Percentiles rank a stretch among this genome's conserved stretches.
phyloP scores from a whole-genome alignment of 441 rosid genomes.

The Gossypium trilobum region DNA sequence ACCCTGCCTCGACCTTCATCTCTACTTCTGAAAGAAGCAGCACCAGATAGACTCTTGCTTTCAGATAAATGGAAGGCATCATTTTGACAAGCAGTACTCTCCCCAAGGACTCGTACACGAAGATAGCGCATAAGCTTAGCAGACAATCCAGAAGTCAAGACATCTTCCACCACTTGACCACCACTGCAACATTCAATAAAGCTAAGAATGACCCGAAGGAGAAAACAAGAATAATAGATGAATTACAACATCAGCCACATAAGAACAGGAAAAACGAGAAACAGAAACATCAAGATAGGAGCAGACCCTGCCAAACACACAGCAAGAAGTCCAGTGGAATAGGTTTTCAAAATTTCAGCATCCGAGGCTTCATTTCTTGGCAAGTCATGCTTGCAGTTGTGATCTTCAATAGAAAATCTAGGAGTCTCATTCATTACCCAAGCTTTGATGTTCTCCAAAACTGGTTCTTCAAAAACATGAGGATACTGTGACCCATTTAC shows the following conservation, averaged over 20 bases:
- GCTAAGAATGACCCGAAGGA: not conserved
- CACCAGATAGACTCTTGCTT: slow-evolving; percentile 37
- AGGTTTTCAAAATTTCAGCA: slow-evolving; percentile 77
- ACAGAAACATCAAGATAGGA: slow-evolving; percentile 12
- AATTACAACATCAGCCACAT: not conserved
- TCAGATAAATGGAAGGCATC: slow-evolving; percentile 51
- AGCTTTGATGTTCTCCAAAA: slow-evolving; percentile 61
- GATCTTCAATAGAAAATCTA: slow-evolving; percentile 50
- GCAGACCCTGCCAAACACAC: slow-evolving; percentile 70
- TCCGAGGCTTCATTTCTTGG: slow-evolving; percentile 59
- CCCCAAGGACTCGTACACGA: slow-evolving; percentile 80
- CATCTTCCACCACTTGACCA: slow-evolving; percentile 87
- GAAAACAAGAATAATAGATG: not conserved
- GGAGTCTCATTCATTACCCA: slow-evolving; percentile 79
- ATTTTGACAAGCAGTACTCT: slow-evolving; percentile 51
- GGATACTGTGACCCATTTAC: slow-evolving; percentile 52
- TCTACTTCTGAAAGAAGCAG: slow-evolving; percentile 46
- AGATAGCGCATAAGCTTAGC: slow-evolving; percentile 94
- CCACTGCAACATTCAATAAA: slow-evolving; percentile 41
- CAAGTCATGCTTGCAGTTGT: slow-evolving; percentile 31
- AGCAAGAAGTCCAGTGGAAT: slow-evolving; percentile 90
- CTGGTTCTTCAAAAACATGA: slow-evolving; percentile 78
- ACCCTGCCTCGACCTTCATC: slow-evolving; percentile 71
- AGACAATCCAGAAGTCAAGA: slow-evolving; percentile 79
- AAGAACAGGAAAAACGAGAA: not conserved